Conservation (phyloP, 2,329 filamentous ascomycete species). For the Mollisia scopiformis region DNA sequence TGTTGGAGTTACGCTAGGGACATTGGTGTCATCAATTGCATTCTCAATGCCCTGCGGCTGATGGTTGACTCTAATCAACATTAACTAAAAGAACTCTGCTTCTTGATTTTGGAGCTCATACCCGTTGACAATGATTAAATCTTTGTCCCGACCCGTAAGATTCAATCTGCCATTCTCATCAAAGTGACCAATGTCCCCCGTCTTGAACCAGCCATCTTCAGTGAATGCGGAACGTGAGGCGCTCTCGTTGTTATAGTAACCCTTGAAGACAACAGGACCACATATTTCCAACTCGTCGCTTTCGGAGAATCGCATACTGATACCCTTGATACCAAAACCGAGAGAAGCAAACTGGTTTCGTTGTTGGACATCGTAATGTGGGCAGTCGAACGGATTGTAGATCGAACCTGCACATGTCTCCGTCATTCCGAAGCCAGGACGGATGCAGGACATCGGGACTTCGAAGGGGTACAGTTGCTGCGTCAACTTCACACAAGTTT, state of each 20-base stretch:
- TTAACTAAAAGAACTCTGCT: slow-evolving; percentile 15
- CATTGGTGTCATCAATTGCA: slow-evolving; percentile 40
- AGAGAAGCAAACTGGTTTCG: slow-evolving; percentile 40
- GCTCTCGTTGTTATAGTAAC: slow-evolving; percentile 42
- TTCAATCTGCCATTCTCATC: slow-evolving; percentile 40
- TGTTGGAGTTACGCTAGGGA: slow-evolving; percentile 28
- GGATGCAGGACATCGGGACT: slow-evolving; percentile 39
- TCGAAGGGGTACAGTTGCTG: slow-evolving; percentile 37
- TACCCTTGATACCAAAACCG: slow-evolving; percentile 31
- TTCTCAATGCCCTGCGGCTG: slow-evolving; percentile 42
- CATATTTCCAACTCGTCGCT: slow-evolving; percentile 38
- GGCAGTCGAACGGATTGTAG: slow-evolving; percentile 44
- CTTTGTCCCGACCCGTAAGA: slow-evolving; percentile 44
- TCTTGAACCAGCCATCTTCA: slow-evolving; percentile 48
- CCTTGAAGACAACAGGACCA: slow-evolving; percentile 63
- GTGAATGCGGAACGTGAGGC: slow-evolving; percentile 61
- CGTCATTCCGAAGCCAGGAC: slow-evolving; percentile 52
- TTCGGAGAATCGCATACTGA: slow-evolving; percentile 10
- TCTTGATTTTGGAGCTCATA: not conserved
- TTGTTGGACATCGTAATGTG: slow-evolving; percentile 40
- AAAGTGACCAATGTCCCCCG: slow-evolving; percentile 42
- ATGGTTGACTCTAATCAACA: slow-evolving; percentile 47
- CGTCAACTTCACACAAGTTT: slow-evolving; percentile 37
- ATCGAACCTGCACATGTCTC: slow-evolving; percentile 56
- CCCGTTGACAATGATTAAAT: slow-evolving; percentile 51